Base-by-base conservation (phyloP, 164 flowering plant genomes). In the Magnolia officinalis region DNA sequence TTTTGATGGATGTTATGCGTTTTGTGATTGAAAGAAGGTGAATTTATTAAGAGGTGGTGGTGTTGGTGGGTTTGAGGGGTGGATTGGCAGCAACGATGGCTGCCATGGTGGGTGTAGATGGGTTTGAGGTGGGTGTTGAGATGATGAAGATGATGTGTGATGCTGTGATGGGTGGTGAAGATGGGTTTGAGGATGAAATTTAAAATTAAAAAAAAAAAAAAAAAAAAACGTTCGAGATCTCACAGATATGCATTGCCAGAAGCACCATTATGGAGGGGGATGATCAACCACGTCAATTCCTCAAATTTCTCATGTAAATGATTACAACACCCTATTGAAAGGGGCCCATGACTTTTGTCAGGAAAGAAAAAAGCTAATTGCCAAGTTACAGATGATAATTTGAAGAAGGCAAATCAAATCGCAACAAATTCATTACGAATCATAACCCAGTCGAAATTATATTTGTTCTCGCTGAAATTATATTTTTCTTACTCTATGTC, bases 221-320 rank as follows among this genome's bases (percentile, higher is more conserved):
- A 50, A 49, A 68, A 71, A 79, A 78, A 80, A 74, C 61, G 69
- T 82, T 69, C 70, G 81, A 65, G 77, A 78, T 79, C 83, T 84
- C 81, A 80, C 88, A 83, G 83, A 83, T 85, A 76, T 80, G 86
- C 80, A 79, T 74, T 78, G 76, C 68, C 79, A 83, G 78, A 82
- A 72, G 9, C 69, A 87, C 74, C 75, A 86, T 87, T 11, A 9
- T 11, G 11, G 61, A 2, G 18, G 61, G 61, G 61, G 61, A 55
- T 55, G 61, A 11, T 16, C 18, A 16, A 72, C 70, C 64, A 77
- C 84, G 81, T 74, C 73, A 74, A 74, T 69, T 80, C 83, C 73
- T 70, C 75, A 72, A 70, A 16, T 78, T 67, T 74, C 72, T 78
- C 21, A 11, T 74, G 63, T 72, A 31, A 45, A 80, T 74, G 67